These are phyloP conservation scores for Centrapalus pauciflorus DNA, from an alignment of 129 eudicot species.

Conservation along the genomic window DNA sequence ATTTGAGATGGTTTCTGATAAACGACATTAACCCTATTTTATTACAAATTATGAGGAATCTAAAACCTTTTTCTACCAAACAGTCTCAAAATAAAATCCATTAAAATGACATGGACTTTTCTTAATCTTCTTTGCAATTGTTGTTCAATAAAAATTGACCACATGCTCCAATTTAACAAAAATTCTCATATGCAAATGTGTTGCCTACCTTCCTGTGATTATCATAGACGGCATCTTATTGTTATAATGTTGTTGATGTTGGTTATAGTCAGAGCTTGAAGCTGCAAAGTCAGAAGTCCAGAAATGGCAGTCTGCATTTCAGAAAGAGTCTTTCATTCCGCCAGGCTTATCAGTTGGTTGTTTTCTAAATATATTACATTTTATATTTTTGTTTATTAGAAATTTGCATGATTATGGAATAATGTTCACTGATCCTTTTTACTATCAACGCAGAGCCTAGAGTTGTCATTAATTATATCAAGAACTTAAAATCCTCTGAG, in stretches of 20 bases:
- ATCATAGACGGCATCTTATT: background rate
- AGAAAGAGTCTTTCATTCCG: constrained; percentile 51
- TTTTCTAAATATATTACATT: background rate
- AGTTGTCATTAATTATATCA: constrained; percentile 63
- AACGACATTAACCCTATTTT: too few relatives aligned
- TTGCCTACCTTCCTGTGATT: background rate
- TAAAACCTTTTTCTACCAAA: background rate
- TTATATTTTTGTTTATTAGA: background rate
- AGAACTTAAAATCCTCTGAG: constrained; percentile 75
- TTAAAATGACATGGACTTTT: background rate
- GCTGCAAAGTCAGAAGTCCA: constrained; percentile 66
- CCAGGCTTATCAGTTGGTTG: constrained; percentile 50
- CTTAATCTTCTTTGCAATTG: background rate
- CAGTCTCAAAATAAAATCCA: background rate
- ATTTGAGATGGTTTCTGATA: too few relatives aligned
- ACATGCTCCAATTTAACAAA: background rate
- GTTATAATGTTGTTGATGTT: background rate
- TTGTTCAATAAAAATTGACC: background rate
- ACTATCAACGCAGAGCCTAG: constrained; percentile 55
- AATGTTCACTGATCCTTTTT: background rate
- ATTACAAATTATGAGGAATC: background rate
- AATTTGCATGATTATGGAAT: background rate
- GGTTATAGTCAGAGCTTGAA: constrained; percentile 56
- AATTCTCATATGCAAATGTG: background rate
- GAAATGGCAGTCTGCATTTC: constrained; percentile 68